Conservation (phyloP, 179 eudicot genomes). For the Silene coronaria region DNA sequence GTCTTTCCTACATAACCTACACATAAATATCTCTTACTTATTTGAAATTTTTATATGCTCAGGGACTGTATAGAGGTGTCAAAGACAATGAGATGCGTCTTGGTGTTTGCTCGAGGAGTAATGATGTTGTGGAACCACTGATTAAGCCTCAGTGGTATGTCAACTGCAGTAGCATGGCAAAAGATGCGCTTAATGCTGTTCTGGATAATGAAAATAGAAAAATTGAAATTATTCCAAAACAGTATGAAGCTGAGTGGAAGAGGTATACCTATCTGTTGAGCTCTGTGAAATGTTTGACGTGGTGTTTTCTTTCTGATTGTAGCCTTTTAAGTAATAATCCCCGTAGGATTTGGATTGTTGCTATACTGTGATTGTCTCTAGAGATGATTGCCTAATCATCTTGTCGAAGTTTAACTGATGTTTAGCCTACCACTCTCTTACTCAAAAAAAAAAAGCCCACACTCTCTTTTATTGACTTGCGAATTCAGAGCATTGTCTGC, state of each 20-base stretch:
- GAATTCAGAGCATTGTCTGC: neutral
- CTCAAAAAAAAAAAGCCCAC: too few relatives aligned
- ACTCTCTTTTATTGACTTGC: neutral
- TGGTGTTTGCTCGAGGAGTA: conserved; percentile 78
- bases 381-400: neutral
- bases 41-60: conserved; percentile 12
- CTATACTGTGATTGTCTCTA: neutral
- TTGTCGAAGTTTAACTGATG: neutral
- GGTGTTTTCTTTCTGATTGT: neutral
- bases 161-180: conserved; percentile 65
- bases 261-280: conserved; percentile 39
- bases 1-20: neutral
- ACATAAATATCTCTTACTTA: neutral
- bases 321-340: neutral
- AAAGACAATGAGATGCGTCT: conserved; percentile 92
- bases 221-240: conserved; percentile 77
- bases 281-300: neutral
- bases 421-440: neutral
- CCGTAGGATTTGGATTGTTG: neutral
- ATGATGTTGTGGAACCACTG: conserved; percentile 86
- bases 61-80: conserved; percentile 83
- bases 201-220: conserved; percentile 41
- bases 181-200: conserved; percentile 85
- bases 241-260: conserved; percentile 92
- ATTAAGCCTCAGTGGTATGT: conserved; percentile 99